Percentiles rank a stretch among this genome's conserved stretches.
Evolutionary conservation across 1,139 yeast species (phyloP).

Genomic region (Zygosaccharomyces sapae): DNA sequence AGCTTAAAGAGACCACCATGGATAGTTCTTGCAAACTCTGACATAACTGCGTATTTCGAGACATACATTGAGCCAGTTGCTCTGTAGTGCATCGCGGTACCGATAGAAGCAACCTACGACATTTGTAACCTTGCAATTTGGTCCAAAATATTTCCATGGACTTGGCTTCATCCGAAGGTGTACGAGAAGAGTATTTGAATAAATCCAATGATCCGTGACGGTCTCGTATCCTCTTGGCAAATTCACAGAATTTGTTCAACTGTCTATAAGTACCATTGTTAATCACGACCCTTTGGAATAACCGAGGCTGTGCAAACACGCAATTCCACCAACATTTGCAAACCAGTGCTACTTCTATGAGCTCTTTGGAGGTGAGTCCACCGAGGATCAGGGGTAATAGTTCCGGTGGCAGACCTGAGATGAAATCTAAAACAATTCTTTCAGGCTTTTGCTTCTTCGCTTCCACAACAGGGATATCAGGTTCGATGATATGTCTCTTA

Average conservation of each 20-base stretch:
- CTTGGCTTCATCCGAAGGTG: conserved; percentile 26
- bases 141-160: conserved; percentile 17
- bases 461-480: conserved; percentile 17
- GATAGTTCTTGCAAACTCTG: conserved; percentile 20
- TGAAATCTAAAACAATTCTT: conserved; percentile 19
- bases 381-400: conserved; percentile 23
- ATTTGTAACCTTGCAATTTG: conserved; percentile 11
- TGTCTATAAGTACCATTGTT: conserved; percentile 16
- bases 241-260: conserved; percentile 15
- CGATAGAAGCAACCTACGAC: conserved; percentile 18
- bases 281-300: conserved; percentile 22
- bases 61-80: conserved; percentile 16
- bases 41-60: conserved; percentile 10
- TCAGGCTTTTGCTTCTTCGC: conserved; percentile 8
- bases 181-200: conserved; percentile 20
- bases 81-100: conserved; percentile 23
- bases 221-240: not conserved
- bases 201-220: conserved; percentile 9
- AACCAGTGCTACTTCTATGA: conserved; percentile 20
- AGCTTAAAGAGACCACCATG: conserved; percentile 18
- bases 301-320: conserved; percentile 17
- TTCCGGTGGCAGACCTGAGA: conserved; percentile 28
- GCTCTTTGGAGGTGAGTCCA: conserved; percentile 20
- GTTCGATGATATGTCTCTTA: conserved; percentile 23
- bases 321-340: conserved; percentile 25